Base-by-base conservation (phyloP, 1,284 basidiomycete species). In the Neonothopanus nambi region DNA sequence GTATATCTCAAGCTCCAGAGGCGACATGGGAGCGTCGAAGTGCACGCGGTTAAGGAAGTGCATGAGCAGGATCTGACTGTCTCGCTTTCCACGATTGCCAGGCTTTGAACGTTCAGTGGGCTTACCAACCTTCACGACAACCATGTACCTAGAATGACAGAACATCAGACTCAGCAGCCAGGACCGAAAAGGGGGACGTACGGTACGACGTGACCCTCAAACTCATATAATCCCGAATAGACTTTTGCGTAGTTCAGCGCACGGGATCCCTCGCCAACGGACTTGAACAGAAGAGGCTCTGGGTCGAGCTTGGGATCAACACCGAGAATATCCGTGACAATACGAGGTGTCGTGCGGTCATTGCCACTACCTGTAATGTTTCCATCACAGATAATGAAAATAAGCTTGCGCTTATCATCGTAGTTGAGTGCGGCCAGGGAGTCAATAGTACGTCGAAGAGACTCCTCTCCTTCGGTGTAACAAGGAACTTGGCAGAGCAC, bases 391-490 rank as follows among this genome's bases (percentile, higher is more conserved):
- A 98, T 95, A 68, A 99, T 81, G 72, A 98, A 90, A 50, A 98
- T 79, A 1, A 98, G 76, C 72, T 99, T 99, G 56, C 96, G 89
- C 75, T 98, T 98, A 73, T 99, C 96, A 65, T 98, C 95, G 67
- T 98, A 99, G 67, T 91, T 85, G 60, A 98, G 81, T 6, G 85
- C 85, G 0, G 94, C 92, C 26, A 99, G 81, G 15, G 94, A 97
- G 67, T 98, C 95, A 65, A 99, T 91, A 12, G 96, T 98, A 44
- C 91, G 85, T 21, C 94, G 85, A 26, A 99, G 77, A 2, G 94
- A 96, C 50, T 98, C 95, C 68, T 98, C 95, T 57, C 94, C 93
- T 75, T 98, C 96, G 1, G 96, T 98, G 65, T 98, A 98, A 72
- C 95, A 98, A 1, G 95, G 95, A 3, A 96, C 89, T 65, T 95